These are phyloP conservation scores for Westerdykella sp. DNA, from an alignment of 2,329 filamentous ascomycete genomes.

Conservation along the genomic window DNA sequence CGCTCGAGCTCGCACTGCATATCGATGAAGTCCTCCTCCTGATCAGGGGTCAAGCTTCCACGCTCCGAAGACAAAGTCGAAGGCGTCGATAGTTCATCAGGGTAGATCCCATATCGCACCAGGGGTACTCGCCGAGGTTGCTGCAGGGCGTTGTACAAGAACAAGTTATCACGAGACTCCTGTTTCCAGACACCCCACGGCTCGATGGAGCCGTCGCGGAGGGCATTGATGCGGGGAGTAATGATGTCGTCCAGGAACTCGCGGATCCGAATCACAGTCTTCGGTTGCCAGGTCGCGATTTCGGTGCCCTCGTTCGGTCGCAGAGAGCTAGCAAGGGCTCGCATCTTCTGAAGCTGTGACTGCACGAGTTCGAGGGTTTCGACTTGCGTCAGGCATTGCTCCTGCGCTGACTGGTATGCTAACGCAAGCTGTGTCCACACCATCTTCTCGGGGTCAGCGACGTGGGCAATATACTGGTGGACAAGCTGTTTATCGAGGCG, in stretches of 20 bases:
- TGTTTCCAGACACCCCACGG: background rate
- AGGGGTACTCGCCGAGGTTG: conserved; percentile 3
- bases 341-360: conserved; percentile 6
- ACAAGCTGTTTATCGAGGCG: conserved; percentile 6
- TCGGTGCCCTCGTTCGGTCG: conserved; percentile 5
- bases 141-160: conserved; percentile 3
- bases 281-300: conserved; percentile 6
- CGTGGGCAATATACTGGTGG: conserved; percentile 7
- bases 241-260: conserved; percentile 2
- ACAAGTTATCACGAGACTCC: background rate
- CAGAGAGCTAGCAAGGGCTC: conserved; percentile 4
- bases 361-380: conserved; percentile 8
- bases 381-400: background rate
- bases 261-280: conserved; percentile 1
- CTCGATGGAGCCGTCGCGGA: background rate
- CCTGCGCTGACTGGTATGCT: background rate
- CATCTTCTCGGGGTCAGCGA: conserved; percentile 14
- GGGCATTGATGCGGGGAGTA: background rate
- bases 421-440: conserved; percentile 8
- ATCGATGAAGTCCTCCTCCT: background rate
- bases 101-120: conserved; percentile 4
- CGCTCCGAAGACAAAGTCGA: background rate
- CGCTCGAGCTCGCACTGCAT: background rate
- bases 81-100: background rate
- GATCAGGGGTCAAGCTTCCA: background rate